Conservation (phyloP, 2,329 filamentous ascomycete genomes). For the Colletotrichum kahawae region DNA sequence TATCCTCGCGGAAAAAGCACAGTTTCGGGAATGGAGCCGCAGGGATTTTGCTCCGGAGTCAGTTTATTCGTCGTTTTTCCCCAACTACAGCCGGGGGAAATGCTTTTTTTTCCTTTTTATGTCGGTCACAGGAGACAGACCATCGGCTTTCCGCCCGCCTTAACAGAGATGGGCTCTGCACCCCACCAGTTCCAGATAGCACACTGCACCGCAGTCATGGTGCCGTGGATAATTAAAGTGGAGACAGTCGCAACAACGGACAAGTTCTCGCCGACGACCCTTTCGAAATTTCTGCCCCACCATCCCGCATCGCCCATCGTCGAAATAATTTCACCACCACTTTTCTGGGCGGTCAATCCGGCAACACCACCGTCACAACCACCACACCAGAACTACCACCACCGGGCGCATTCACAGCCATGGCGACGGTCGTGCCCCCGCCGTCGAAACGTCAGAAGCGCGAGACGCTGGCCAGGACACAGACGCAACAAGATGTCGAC, state of each 20-base stretch:
- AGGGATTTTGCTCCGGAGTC: constrained; percentile 12
- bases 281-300: constrained; percentile 22
- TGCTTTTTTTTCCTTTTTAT: neutral
- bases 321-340: constrained; percentile 19
- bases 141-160: neutral
- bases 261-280: constrained; percentile 3
- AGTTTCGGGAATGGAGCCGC: neutral
- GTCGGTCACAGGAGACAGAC: neutral
- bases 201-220: too few relatives aligned
- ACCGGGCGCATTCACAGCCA: constrained; percentile 38
- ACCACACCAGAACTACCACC: neutral
- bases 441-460: constrained; percentile 87
- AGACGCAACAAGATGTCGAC: constrained; percentile 76
- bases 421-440: constrained; percentile 84
- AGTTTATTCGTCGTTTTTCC: neutral
- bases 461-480: constrained; percentile 72
- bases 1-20: constrained; percentile 9
- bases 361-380: neutral
- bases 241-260: neutral
- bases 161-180: constrained; percentile 3
- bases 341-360: neutral
- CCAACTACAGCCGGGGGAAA: neutral
- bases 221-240: neutral
- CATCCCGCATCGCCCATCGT: constrained; percentile 13
- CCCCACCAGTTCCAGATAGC: constrained; percentile 7